phyloP scores from a whole-genome alignment of 2,329 filamentous ascomycete genomes.

The Chrysoporthe puriensis region DNA sequence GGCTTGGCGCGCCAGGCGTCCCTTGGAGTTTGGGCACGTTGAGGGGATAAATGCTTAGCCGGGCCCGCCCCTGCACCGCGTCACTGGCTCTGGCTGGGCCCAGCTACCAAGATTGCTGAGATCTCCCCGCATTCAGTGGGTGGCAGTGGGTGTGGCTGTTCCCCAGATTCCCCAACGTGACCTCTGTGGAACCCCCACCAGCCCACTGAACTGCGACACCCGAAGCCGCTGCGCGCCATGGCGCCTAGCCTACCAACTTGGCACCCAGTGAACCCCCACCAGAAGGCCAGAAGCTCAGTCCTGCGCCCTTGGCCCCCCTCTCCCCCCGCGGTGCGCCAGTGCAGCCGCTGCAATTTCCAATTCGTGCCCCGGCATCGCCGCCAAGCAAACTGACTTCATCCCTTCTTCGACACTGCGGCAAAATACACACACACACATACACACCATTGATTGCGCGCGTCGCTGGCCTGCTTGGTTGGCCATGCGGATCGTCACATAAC shows the following conservation, averaged over 20 bases:
- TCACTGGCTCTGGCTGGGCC: not conserved
- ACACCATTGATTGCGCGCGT: not conserved
- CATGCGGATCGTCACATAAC: constrained; percentile 7
- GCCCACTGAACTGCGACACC: not conserved
- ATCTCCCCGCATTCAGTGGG: constrained; percentile 12
- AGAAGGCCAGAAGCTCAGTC: not conserved
- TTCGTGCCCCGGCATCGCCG: not conserved
- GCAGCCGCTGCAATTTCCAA: constrained; percentile 7
- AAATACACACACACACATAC: constrained; percentile 2
- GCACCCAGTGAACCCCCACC: not conserved
- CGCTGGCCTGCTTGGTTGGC: not conserved
- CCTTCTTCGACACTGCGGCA: not conserved
- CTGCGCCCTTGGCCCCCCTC: too few relatives aligned
- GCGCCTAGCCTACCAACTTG: not conserved
- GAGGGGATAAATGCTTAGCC: not conserved
- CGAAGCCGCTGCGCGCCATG: not conserved
- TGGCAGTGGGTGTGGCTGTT: not conserved
- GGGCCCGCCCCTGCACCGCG: not conserved
- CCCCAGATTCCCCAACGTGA: constrained; percentile 18
- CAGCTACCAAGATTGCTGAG: not conserved
- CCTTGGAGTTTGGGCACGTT: not conserved
- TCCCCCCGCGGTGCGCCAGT: not conserved
- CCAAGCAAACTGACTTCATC: not conserved
- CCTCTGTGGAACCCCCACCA: not conserved
- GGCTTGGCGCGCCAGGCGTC: not conserved